Conservation (phyloP, 495 filamentous ascomycete species). For the Hypoxylon trugodes region DNA sequence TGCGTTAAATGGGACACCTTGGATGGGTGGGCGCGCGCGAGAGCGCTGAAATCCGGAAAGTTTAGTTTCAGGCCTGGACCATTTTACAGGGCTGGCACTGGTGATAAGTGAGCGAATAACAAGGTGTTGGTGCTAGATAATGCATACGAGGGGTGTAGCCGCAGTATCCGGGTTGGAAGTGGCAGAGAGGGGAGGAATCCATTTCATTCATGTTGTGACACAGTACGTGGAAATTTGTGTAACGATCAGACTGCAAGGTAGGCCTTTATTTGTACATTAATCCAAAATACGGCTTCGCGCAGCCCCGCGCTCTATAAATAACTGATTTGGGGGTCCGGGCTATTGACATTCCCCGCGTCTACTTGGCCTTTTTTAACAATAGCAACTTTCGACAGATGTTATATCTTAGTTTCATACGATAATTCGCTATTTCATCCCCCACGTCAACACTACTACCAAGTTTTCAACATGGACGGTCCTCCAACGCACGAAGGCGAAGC, state of each 20-base stretch:
- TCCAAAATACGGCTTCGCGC: too few species aligned
- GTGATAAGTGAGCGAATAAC: not conserved
- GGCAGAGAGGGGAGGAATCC: too few species aligned
- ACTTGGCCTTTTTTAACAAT: too few species aligned
- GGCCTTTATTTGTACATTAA: not conserved
- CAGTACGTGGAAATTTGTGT: not conserved
- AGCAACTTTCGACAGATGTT: too few species aligned
- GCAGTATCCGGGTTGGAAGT: not conserved
- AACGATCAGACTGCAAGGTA: not conserved
- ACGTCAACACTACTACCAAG: not conserved
- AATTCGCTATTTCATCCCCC: not conserved
- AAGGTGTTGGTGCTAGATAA: not conserved
- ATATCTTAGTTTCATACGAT: not conserved
- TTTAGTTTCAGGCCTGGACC: slow-evolving; percentile 19
- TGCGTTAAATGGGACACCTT: slow-evolving; percentile 29
- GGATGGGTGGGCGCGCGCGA: slow-evolving; percentile 19
- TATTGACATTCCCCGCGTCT: too few species aligned
- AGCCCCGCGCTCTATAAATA: too few species aligned
- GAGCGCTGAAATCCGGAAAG: slow-evolving; percentile 10
- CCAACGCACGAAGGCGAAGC: not conserved
- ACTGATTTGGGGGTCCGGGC: too few species aligned
- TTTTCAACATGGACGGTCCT: not conserved
- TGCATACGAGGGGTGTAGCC: not conserved
- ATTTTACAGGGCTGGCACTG: not conserved
- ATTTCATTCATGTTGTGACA: not conserved